Base-by-base conservation (phyloP, 345 rosid genomes). In the Passiflora organensis region DNA sequence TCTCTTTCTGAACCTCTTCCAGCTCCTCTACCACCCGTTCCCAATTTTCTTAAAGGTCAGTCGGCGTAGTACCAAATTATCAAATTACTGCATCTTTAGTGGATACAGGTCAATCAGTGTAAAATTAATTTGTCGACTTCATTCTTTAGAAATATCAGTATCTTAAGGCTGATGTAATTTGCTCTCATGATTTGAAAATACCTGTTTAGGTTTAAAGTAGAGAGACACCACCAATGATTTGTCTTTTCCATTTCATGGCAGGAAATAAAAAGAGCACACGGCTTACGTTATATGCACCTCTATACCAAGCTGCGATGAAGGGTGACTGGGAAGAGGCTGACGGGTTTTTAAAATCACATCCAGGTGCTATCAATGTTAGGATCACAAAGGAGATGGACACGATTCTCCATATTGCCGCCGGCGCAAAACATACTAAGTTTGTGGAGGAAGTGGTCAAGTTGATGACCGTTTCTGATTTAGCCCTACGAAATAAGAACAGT, bases 371-470 rank as follows among this genome's bases (percentile, higher is more conserved):
- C 4, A 44, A 57, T 13, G 48, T 42, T 9, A 54, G 45, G 22
- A 63, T 63, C 49, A 54, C 60, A 6, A 38, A 32, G 32, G 32
- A 43, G 6, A 39, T 6, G 4, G 43, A 63, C 17, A 63, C 67
- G 0, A 36, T 55, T 47, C 67, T 63, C 34, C 68, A 69, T 59
- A 43, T 69, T 47, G 73, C 73, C 5, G 73, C 64, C 4, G 51
- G 39, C 2, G 49, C 68, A 1, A 48, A 56, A 16, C 68, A 69
- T 17, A 42, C 64, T 13, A 13, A 16, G 1, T 69, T 69, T 53
- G 68, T 63, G 8, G 25, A 24, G 34, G 32, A 63, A 20, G 38
- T 69, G 45, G 50, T 69, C 21, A 17, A 17, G 23, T 25, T 15
- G 32, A 69, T 69, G 73, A 46, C 45, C 12, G 13, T 8, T 5